phyloP scores from a whole-genome alignment of 2,329 filamentous ascomycete species.

The Hyphodiscus sp. region DNA sequence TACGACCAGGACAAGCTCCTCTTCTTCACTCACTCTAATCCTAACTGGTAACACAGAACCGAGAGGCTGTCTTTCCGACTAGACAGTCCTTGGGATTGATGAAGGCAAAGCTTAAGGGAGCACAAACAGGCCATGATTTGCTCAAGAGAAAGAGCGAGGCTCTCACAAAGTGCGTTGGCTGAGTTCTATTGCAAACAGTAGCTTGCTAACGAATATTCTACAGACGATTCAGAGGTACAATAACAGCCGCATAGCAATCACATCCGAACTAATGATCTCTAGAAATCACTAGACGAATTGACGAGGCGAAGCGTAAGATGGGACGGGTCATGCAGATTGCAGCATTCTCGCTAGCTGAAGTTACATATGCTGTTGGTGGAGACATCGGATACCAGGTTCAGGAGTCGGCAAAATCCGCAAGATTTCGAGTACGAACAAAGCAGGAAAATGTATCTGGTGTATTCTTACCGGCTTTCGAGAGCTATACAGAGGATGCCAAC shows the following conservation, averaged over 20 bases:
- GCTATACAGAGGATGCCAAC: constrained; percentile 78
- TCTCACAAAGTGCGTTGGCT: constrained; percentile 72
- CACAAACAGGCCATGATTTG: constrained; percentile 85
- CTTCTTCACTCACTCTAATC: not conserved
- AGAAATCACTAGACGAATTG: constrained; percentile 96
- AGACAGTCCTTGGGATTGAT: constrained; percentile 94
- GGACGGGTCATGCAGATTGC: constrained; percentile 98
- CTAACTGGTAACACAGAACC: constrained; percentile 54
- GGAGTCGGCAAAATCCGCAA: constrained; percentile 86
- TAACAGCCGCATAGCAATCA: not conserved
- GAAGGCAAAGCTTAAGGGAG: constrained; percentile 96
- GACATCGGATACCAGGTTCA: constrained; percentile 97
- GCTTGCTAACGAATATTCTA: constrained; percentile 22
- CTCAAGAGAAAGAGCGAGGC: constrained; percentile 98
- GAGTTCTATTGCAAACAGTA: not conserved
- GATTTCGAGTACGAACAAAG: constrained; percentile 88
- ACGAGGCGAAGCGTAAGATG: constrained; percentile 99
- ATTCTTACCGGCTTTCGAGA: constrained; percentile 87
- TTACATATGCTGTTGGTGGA: constrained; percentile 93
- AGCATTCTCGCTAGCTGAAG: constrained; percentile 93
- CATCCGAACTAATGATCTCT: constrained; percentile 12
- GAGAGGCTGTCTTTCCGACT: constrained; percentile 95
- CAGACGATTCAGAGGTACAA: constrained; percentile 83
- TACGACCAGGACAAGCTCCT: constrained; percentile 23
- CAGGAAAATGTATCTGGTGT: constrained; percentile 99